Evolutionary conservation across 352 stramenopile species (phyloP).

Genomic region (Globisporangium ultimum): DNA sequence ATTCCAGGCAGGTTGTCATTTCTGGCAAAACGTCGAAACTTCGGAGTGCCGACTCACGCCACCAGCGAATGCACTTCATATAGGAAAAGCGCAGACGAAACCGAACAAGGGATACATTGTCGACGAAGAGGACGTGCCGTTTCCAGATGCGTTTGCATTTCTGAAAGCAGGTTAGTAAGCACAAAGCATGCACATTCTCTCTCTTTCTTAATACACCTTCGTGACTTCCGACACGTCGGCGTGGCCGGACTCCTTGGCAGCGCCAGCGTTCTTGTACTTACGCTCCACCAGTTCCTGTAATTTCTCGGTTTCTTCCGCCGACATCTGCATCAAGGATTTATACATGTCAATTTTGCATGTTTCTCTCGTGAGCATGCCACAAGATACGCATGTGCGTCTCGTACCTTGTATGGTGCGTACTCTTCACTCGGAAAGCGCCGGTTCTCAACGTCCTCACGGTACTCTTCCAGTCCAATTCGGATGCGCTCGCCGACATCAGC

Average conservation of each 20-base stretch:
- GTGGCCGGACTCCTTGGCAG: conserved; percentile 26
- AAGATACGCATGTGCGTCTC: not conserved
- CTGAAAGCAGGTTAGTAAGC: conserved; percentile 16
- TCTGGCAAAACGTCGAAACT: conserved; percentile 73
- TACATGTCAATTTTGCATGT: not conserved
- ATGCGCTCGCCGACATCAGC: conserved; percentile 93
- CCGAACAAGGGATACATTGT: conserved; percentile 5
- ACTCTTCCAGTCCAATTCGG: conserved; percentile 93
- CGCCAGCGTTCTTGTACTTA: conserved; percentile 40
- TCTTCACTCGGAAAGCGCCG: conserved; percentile 92
- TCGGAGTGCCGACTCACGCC: conserved; percentile 41
- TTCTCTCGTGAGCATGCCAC: not conserved
- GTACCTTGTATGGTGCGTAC: conserved; percentile 94
- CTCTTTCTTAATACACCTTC: conserved; percentile 64
- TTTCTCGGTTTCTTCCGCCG: conserved; percentile 69
- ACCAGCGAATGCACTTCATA: conserved; percentile 15
- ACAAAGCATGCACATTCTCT: too few relatives aligned
- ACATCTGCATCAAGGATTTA: conserved; percentile 48
- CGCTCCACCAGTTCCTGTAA: conserved; percentile 52
- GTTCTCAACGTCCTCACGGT: conserved; percentile 95
- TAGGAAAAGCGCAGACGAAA: conserved; percentile 14
- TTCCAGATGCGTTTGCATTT: conserved; percentile 72
- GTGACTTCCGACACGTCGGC: conserved; percentile 52
- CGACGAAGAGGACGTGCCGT: conserved; percentile 37
- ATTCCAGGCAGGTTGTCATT: conserved; percentile 73